Conservation (phyloP, 768 basidiomycete genomes). For the Auriscalpium orientale region DNA sequence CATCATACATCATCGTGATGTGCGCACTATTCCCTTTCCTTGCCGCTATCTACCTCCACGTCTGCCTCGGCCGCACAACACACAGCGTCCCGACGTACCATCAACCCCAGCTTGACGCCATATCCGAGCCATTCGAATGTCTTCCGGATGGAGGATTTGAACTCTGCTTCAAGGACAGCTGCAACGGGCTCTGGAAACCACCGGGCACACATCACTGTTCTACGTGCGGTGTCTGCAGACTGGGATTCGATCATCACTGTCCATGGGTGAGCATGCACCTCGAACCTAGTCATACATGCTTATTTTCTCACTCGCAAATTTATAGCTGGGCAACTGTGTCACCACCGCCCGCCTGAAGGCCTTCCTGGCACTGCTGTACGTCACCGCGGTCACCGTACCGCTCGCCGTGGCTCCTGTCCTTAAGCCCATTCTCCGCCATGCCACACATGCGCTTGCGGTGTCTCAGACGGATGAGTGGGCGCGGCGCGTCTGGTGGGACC, state of each 20-base stretch:
- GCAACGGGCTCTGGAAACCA: conserved; percentile 15
- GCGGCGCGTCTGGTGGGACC: conserved; percentile 12
- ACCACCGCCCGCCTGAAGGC: conserved; percentile 10
- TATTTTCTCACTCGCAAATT: not conserved
- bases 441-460: conserved; percentile 8
- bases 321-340: conserved; percentile 17
- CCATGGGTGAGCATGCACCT: conserved; percentile 12
- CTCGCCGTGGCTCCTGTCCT: conserved; percentile 10
- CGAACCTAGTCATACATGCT: not conserved
- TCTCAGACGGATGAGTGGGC: conserved; percentile 14
- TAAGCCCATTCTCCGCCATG: conserved; percentile 2
- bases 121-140: conserved; percentile 15
- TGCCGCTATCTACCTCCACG: conserved; percentile 2
- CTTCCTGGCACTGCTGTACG: conserved; percentile 11
- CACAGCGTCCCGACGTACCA: conserved; percentile 15
- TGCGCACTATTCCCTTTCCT: conserved; percentile 7
- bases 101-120: conserved; percentile 20
- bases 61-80: conserved; percentile 10
- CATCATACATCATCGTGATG: conserved; percentile 3
- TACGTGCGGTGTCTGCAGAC: conserved; percentile 17
- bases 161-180: conserved; percentile 11
- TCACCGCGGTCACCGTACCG: conserved; percentile 12
- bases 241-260: conserved; percentile 20
- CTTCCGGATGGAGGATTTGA: conserved; percentile 10
- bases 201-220: conserved; percentile 18